phyloP scores from a whole-genome alignment of 2,329 filamentous ascomycete species.

The Arthrobotrys iridis region DNA sequence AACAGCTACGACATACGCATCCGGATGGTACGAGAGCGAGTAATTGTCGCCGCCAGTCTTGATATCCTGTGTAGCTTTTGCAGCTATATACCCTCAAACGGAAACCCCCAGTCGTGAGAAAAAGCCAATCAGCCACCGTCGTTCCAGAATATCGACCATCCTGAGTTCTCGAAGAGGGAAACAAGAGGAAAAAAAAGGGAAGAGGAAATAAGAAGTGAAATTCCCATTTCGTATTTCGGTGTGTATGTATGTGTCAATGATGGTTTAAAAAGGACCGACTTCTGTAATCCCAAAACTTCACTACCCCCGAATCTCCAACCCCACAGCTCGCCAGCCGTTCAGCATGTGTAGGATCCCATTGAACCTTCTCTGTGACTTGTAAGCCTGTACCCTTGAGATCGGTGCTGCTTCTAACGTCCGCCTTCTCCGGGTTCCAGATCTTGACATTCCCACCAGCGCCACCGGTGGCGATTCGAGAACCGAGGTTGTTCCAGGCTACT shows the following conservation, averaged over 20 bases:
- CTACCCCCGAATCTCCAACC: conserved; percentile 60
- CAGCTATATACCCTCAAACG: conserved; percentile 43
- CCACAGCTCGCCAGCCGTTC: conserved; percentile 65
- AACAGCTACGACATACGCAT: conserved; percentile 65
- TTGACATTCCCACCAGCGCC: conserved; percentile 64
- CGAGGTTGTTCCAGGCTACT: conserved; percentile 67
- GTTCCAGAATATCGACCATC: conserved; percentile 26
- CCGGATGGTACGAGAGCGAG: conserved; percentile 66
- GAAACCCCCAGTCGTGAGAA: conserved; percentile 7
- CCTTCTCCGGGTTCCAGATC: conserved; percentile 68
- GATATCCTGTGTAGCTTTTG: conserved; percentile 57
- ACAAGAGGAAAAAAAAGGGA: background rate
- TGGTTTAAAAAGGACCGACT: conserved; percentile 59
- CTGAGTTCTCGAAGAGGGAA: conserved; percentile 17
- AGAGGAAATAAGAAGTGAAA: background rate
- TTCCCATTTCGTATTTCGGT: background rate
- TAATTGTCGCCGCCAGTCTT: conserved; percentile 63
- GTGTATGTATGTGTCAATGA: background rate
- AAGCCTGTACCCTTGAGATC: conserved; percentile 64
- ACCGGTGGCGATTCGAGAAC: conserved; percentile 66
- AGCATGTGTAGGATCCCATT: conserved; percentile 66
- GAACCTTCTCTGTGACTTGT: conserved; percentile 64
- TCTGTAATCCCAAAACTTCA: conserved; percentile 68
- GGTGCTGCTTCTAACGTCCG: conserved; percentile 66
- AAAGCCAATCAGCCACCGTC: conserved; percentile 42